These are phyloP conservation scores for Eurotiales sp. DNA, from an alignment of 2,329 filamentous ascomycete genomes.

Conservation along the genomic window DNA sequence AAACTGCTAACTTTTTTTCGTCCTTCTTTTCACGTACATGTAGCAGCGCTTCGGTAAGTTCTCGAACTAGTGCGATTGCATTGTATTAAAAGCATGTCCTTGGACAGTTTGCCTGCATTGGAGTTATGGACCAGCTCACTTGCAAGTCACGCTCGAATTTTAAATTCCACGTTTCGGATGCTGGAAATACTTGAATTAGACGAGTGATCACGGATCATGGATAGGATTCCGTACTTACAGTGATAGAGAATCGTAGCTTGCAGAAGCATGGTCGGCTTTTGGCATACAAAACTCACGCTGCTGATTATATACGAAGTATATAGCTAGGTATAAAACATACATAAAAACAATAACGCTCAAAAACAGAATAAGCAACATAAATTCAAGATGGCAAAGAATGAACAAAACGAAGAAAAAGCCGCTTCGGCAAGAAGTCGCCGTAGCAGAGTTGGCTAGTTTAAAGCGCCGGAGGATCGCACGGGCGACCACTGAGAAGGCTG, in stretches of 20 bases:
- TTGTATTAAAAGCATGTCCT: background rate
- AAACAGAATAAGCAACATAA: background rate
- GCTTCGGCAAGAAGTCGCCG: background rate
- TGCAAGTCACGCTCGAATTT: background rate
- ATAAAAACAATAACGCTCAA: background rate
- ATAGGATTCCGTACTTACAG: background rate
- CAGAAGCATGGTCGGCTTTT: background rate
- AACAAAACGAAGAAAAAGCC: background rate
- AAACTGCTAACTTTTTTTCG: background rate
- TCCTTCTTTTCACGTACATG: background rate
- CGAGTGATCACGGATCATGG: background rate
- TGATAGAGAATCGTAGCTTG: background rate
- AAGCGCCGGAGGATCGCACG: too few species aligned
- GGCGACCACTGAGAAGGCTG: too few species aligned
- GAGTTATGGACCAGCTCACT: background rate
- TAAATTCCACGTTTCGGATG: background rate
- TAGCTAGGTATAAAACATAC: too few species aligned
- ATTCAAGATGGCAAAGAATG: background rate
- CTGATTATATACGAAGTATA: background rate
- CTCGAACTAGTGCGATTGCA: constrained; percentile 3
- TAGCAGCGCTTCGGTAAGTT: constrained; percentile 9
- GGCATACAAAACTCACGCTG: background rate
- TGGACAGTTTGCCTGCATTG: background rate
- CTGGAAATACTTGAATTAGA: background rate
- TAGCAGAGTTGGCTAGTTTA: too few species aligned